Evolutionary conservation across 768 basidiomycete genomes (phyloP), one percentile per base, ranked within the genome.

Genomic region (Lactifluus subvellereus): DNA sequence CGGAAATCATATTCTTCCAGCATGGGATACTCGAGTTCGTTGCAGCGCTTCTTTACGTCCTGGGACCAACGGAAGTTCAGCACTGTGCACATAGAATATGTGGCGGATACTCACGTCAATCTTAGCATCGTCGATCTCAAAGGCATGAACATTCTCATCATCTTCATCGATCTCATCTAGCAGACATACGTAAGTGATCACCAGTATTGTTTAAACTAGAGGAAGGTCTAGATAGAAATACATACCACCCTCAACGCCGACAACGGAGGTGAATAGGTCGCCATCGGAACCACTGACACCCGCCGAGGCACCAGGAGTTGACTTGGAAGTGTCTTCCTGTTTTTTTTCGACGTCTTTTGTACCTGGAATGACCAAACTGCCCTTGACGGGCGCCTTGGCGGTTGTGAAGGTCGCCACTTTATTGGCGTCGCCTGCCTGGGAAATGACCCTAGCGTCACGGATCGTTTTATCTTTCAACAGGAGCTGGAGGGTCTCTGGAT

Each of bases 1-100:
- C 95, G 82, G 80, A 98, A 99, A 74, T 99, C 97, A 72, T 99
- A 99, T 76, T 99, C 97, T 73, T 99, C 97, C 49, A 99, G 80
- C 87, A 98, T 97, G 8, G 97, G 97, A 67, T 95, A 93, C 72
- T 98, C 94, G 43, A 98, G 82, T 69, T 97, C 96, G 70, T 94
- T 94, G 72, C 97, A 98, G 42, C 94, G 87, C 69, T 91, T 91
- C 77, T 98, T 96, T 65, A 99, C 94, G 67, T 91, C 91, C 93
- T 96, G 67, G 50, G 51, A 68, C 56, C 54, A 54, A 54, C 16
- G 32, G n/a, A 57, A 33, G 47, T 30, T 62, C 27, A 43, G 33
- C 10, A 45, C n/a, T 37, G 11, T 6, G 49, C 16, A 40, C 32
- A 30, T 35, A 13, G 51, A 50, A 58, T 27, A 27, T 52, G 65